A percentile compares a stretch with the other conserved stretches of the same genome.
These are phyloP conservation scores for Leptographium flavum DNA, from an alignment of 2,329 filamentous ascomycete genomes.

Conservation along the genomic window DNA sequence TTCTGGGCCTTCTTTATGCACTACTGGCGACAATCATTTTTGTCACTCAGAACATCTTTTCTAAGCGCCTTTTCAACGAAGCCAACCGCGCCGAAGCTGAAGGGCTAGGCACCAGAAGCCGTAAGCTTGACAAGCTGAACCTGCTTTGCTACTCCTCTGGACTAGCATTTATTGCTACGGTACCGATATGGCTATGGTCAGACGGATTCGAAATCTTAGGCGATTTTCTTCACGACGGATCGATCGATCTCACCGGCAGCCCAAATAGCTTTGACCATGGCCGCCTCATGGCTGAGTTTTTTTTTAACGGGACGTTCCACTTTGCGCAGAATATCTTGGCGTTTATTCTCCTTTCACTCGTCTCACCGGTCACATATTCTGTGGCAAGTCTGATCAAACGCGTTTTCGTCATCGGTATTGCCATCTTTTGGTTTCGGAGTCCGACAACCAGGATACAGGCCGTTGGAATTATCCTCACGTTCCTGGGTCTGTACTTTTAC, in stretches of 20 bases:
- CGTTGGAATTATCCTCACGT: slow-evolving; percentile 75
- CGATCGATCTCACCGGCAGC: slow-evolving; percentile 43
- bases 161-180: slow-evolving; percentile 74
- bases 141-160: slow-evolving; percentile 94
- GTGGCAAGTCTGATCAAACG: slow-evolving; percentile 93
- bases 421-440: slow-evolving; percentile 92
- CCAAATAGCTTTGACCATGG: slow-evolving; percentile 64
- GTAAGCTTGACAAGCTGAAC: slow-evolving; percentile 93
- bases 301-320: slow-evolving; percentile 95
- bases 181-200: slow-evolving; percentile 85
- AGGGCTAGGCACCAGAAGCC: slow-evolving; percentile 42
- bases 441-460: slow-evolving; percentile 73
- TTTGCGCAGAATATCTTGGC: slow-evolving; percentile 94
- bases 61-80: slow-evolving; percentile 95
- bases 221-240: slow-evolving; percentile 72
- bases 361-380: slow-evolving; percentile 93
- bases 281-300: slow-evolving; percentile 63
- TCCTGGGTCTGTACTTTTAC: slow-evolving; percentile 86
- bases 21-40: slow-evolving; percentile 87
- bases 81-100: slow-evolving; percentile 74
- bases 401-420: slow-evolving; percentile 90
- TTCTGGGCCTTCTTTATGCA: slow-evolving; percentile 80
- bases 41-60: slow-evolving; percentile 96
- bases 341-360: slow-evolving; percentile 80
- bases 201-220: slow-evolving; percentile 67